These are phyloP conservation scores for Huntiella bhutanensis DNA, from an alignment of 2,329 filamentous ascomycete genomes.

Conservation along the genomic window DNA sequence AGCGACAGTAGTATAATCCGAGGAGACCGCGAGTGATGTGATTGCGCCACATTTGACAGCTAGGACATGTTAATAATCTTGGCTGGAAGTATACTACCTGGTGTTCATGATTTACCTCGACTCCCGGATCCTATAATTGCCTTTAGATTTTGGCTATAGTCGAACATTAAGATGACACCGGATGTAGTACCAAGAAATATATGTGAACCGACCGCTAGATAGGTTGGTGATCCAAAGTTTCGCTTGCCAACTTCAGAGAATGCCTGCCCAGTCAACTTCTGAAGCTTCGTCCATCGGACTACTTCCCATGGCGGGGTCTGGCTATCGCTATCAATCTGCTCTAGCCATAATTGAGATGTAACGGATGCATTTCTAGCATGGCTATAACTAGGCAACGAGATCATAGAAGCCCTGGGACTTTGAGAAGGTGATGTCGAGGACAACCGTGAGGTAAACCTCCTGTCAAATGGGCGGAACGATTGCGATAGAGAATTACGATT, in stretches of 20 bases:
- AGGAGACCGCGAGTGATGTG: constrained; percentile 74
- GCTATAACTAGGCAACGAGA: constrained; percentile 57
- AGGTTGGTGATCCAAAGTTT: constrained; percentile 83
- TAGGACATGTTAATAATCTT: constrained; percentile 18
- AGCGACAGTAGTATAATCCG: constrained; percentile 81
- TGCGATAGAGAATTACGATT: constrained; percentile 29
- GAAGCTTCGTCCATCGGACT: constrained; percentile 83
- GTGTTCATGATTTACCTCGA: constrained; percentile 40
- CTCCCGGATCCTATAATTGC: constrained; percentile 85
- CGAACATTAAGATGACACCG: constrained; percentile 85
- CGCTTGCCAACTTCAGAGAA: constrained; percentile 86
- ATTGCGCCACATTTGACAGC: constrained; percentile 81
- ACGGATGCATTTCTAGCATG: constrained; percentile 70
- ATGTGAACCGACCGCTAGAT: constrained; percentile 67
- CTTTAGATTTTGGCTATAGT: constrained; percentile 91
- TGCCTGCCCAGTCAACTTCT: constrained; percentile 70
- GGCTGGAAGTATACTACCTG: neutral
- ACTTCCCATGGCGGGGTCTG: constrained; percentile 85
- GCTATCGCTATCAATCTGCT: constrained; percentile 46
- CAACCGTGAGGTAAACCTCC: constrained; percentile 79
- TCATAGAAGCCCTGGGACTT: constrained; percentile 41
- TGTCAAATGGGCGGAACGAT: constrained; percentile 82
- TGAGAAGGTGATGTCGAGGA: constrained; percentile 35
- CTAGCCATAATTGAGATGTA: constrained; percentile 47
- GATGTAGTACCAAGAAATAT: constrained; percentile 89